Evolutionary conservation across 805 yeast genomes (phyloP).

Genomic region (Candida vartiovaarae): DNA sequence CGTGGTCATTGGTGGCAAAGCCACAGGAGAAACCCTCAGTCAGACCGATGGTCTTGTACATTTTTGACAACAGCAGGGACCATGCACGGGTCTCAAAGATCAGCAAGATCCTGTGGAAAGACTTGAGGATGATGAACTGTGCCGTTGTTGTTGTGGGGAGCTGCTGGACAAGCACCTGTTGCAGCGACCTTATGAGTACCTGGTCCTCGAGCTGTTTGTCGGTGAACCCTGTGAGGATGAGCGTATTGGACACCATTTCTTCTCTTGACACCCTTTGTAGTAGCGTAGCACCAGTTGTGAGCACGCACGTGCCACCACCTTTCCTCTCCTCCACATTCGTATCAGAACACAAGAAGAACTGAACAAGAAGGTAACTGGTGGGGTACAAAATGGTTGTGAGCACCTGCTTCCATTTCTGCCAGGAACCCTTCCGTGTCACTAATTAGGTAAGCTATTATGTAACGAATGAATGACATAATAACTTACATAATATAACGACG

Average conservation of each 20-base stretch:
- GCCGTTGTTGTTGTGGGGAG: slow-evolving; percentile 15
- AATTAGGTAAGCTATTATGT: too few relatives aligned
- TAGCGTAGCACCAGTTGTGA: too few relatives aligned
- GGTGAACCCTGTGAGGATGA: slow-evolving; percentile 20
- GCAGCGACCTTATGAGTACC: slow-evolving; percentile 15
- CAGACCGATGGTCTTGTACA: slow-evolving; percentile 2
- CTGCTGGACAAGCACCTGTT: slow-evolving; percentile 19
- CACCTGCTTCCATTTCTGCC: too few relatives aligned
- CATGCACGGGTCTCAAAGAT: slow-evolving; percentile 16
- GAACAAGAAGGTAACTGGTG: too few relatives aligned
- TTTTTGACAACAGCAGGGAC: slow-evolving; percentile 3
- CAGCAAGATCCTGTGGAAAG: slow-evolving; percentile 21
- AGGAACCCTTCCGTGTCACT: too few relatives aligned
- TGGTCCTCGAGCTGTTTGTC: slow-evolving; percentile 13
- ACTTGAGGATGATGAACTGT: slow-evolving; percentile 24
- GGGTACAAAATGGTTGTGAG: too few relatives aligned
- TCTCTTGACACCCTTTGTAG: too few relatives aligned
- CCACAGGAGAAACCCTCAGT: slow-evolving; percentile 10
- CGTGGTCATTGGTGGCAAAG: slow-evolving; percentile 14
- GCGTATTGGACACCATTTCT: slow-evolving; percentile 21
- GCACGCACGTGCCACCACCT: too few relatives aligned
- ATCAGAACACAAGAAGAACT: too few relatives aligned
- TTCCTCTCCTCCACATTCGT: too few relatives aligned
- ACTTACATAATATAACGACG: too few relatives aligned
- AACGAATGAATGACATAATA: too few relatives aligned